Conservation (phyloP, 2,329 filamentous ascomycete genomes). For the Seiridium unicorne region DNA sequence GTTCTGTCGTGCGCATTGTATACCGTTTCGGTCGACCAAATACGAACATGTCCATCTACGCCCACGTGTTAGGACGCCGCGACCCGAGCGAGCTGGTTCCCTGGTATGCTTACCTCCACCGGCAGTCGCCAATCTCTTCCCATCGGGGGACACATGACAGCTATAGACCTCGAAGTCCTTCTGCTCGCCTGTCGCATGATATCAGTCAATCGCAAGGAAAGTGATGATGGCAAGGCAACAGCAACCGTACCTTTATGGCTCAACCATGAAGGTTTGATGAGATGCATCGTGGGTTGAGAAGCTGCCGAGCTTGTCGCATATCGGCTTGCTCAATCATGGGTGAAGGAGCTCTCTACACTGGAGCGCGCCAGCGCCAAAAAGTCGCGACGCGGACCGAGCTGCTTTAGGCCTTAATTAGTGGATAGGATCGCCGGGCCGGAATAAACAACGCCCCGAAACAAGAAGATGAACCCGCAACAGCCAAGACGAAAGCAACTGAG, state of each 20-base stretch:
- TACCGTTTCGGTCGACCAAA: slow-evolving; percentile 96
- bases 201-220: slow-evolving; percentile 18
- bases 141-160: slow-evolving; percentile 95
- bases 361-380: slow-evolving; percentile 2
- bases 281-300: slow-evolving; percentile 58
- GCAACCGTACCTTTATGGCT: slow-evolving; percentile 73
- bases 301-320: slow-evolving; percentile 26
- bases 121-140: slow-evolving; percentile 85
- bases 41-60: slow-evolving; percentile 88
- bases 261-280: slow-evolving; percentile 95
- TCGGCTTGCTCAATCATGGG: slow-evolving; percentile 15
- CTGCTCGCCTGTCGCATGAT: slow-evolving; percentile 68
- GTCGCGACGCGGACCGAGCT: slow-evolving; percentile 5
- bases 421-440: background rate
- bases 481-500: no score
- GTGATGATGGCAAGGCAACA: slow-evolving; percentile 12
- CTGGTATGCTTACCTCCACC: slow-evolving; percentile 69
- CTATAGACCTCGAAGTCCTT: slow-evolving; percentile 99
- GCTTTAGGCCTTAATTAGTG: background rate
- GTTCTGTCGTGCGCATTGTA: slow-evolving; percentile 72
- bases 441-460: background rate
- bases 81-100: background rate
- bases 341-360: background rate
- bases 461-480: background rate
- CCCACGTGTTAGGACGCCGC: slow-evolving; percentile 7